Evolutionary conservation across 2,329 filamentous ascomycete genomes (phyloP), one percentile per base, ranked within the genome.

Genomic region (Tolypocladium tundrense): DNA sequence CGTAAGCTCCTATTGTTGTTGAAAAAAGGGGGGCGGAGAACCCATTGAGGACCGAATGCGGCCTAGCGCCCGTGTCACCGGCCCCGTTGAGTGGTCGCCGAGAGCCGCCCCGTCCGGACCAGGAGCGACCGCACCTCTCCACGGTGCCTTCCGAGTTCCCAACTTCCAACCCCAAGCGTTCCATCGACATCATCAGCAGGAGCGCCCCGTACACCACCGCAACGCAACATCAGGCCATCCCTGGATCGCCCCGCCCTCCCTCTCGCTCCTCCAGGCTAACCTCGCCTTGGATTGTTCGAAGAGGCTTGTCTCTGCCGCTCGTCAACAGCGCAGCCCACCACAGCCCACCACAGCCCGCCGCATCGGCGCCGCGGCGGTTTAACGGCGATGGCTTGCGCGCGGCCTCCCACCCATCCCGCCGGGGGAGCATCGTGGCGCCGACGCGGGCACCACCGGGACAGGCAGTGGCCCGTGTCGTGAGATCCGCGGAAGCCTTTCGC

Each of bases 1-100:
- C 55, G 55, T 54, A 33, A 33, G 27, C 66, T 67, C 55, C 64
- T 70, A 70, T 70, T 70, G 69, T 70, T 67, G 69, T 68, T 61
- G 55, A 53, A 59, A 62, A 60, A 55, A 58, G 65, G 59, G 58
- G 60, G 62, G 57, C 53, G 60, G 55, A 53, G 59, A 60, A 62
- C 43, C 64, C 61, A 70, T 70, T 70, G 63, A 63, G 40, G 41
- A 43, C 55, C 62, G 24, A 14, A 64, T 67, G 35, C 9, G 66
- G 67, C 27, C 60, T 70, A 70, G 68, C 63, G 64, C 61, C 68
- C 66, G 68, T 59, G 24, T 57, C 55, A 51, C 60, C 58, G 59
- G 59, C 40, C 59, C 67, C 64, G 54, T 61, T 57, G 54, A 19
- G 31, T 37, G 27, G 50, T 8, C 50, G 41, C 41, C 40, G 40